These are phyloP conservation scores for Tilletia caries DNA, from an alignment of 1,284 basidiomycete genomes.

Conservation along the genomic window DNA sequence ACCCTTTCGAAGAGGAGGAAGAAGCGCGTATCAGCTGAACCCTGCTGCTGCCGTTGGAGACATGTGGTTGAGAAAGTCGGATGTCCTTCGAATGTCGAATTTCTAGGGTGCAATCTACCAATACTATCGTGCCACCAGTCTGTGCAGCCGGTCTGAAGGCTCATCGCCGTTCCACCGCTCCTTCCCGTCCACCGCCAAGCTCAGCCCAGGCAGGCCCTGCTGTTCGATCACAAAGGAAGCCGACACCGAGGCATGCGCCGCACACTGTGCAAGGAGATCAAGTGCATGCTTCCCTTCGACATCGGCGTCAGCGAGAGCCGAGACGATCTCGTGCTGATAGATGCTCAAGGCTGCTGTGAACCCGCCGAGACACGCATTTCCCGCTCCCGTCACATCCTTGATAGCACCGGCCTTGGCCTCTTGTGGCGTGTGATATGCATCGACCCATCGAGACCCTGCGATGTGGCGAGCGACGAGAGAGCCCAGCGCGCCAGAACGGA, in stretches of 20 bases:
- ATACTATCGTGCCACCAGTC: too few relatives aligned
- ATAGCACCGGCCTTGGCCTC: constrained; percentile 18
- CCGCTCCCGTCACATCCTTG: constrained; percentile 37
- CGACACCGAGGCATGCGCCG: constrained; percentile 29
- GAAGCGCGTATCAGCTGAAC: background rate
- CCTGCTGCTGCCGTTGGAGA: too few relatives aligned
- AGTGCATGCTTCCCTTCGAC: background rate
- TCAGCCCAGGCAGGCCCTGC: constrained; percentile 30
- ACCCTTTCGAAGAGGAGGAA: constrained; percentile 30
- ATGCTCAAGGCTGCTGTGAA: constrained; percentile 26
- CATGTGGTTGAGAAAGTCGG: background rate
- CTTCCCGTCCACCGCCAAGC: constrained; percentile 12
- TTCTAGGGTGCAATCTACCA: too few relatives aligned
- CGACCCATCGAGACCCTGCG: constrained; percentile 21
- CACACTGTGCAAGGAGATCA: constrained; percentile 17
- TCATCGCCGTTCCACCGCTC: constrained; percentile 31
- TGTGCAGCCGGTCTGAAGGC: constrained; percentile 12
- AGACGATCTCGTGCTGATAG: constrained; percentile 11
- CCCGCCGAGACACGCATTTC: constrained; percentile 38
- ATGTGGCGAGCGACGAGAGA: constrained; percentile 26
- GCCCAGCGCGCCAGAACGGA: constrained; percentile 35
- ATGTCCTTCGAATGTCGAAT: too few relatives aligned
- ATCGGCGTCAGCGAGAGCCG: background rate
- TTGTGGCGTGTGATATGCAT: constrained; percentile 25
- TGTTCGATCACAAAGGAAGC: constrained; percentile 38